Conservation (phyloP, 2,329 filamentous ascomycete species). For the Aspergillus cejpii region DNA sequence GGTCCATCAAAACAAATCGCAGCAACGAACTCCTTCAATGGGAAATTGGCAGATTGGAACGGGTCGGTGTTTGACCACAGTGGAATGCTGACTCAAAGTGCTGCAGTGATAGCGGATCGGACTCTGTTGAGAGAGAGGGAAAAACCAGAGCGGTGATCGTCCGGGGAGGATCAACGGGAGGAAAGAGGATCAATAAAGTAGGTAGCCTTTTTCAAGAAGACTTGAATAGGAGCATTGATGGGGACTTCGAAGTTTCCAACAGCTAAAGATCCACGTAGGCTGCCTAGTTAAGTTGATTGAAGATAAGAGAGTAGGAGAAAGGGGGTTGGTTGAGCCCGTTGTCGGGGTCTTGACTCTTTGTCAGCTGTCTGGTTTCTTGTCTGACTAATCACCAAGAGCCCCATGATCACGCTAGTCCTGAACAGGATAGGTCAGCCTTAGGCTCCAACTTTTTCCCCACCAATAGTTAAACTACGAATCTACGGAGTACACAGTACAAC, state of each 20-base stretch:
- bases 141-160: slow-evolving; percentile 9
- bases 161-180: neutral
- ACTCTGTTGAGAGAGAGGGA: slow-evolving; percentile 8
- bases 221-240: no score
- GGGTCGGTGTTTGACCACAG: slow-evolving; percentile 1
- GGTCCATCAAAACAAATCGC: slow-evolving; percentile 6
- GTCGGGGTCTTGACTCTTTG: no score
- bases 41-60: no score
- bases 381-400: neutral
- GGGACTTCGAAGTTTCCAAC: no score
- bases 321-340: neutral
- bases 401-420: neutral
- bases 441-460: no score
- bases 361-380: neutral
- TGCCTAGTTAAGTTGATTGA: no score
- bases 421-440: neutral
- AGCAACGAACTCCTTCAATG: neutral
- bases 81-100: slow-evolving; percentile 2
- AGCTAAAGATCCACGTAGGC: no score
- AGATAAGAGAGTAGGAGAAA: neutral
- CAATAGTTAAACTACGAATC: no score
- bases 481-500: no score
- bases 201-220: neutral
- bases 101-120: slow-evolving; percentile 1
- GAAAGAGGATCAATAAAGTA: neutral